These are phyloP conservation scores for Diaporthe helianthi DNA, from an alignment of 2,329 filamentous ascomycete species.

Conservation along the genomic window DNA sequence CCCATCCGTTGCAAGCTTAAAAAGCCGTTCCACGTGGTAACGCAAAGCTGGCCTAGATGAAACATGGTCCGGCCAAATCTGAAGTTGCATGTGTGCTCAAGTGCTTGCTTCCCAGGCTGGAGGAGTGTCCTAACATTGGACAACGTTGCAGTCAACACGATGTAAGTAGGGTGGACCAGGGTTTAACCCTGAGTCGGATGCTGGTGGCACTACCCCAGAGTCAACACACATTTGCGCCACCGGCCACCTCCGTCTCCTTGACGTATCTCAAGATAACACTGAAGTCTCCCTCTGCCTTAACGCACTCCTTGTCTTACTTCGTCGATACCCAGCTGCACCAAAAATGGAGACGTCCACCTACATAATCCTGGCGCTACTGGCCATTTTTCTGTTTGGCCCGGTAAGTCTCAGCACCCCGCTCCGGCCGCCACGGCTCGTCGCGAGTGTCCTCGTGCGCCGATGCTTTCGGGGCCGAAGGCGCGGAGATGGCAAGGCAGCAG, in stretches of 20 bases:
- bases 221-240: neutral
- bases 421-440: neutral
- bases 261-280: neutral
- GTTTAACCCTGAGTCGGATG: neutral
- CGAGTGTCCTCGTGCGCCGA: conserved; percentile 10
- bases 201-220: neutral
- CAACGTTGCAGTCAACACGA: too few species aligned
- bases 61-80: too few species aligned
- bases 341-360: conserved; percentile 30
- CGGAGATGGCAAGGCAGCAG: neutral
- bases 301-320: too few species aligned
- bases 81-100: too few species aligned
- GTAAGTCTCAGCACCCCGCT: conserved; percentile 19
- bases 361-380: conserved; percentile 23
- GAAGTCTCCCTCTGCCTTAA: neutral
- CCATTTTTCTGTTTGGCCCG: conserved; percentile 31
- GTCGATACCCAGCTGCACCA: too few species aligned
- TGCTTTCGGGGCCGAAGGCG: neutral
- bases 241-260: neutral
- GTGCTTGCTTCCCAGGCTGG: too few species aligned
- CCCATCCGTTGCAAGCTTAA: too few species aligned
- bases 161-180: neutral
- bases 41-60: too few species aligned
- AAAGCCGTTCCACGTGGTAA: too few species aligned
- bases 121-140: too few species aligned